Evolutionary conservation across 108 stramenopile species (phyloP), one percentile per base, ranked within the genome.

Genomic region (Licmophora abbreviata): DNA sequence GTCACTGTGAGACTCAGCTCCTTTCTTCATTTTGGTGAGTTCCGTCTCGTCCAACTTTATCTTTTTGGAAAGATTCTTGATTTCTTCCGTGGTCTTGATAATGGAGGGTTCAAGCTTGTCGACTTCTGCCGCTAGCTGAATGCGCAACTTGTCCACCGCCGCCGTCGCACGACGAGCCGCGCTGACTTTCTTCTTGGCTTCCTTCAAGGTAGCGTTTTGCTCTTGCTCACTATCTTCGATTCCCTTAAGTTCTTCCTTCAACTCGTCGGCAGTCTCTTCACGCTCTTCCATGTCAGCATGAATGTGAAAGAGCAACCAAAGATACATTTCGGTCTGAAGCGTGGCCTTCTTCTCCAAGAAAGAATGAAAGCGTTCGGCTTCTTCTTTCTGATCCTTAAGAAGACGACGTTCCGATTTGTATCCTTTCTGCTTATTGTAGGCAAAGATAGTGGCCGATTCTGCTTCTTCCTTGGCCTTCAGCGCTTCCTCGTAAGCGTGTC

Each of bases 311-410:
- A 99, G 78, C 57, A 83, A 81, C 88, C 94, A 96, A 15, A 99
- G 67, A 48, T 89, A 95, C 63, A 65, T 77, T 51, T 97, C 88
- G 18, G 85, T 83, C 54, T 81, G 64, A 18, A 95, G 58, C 23
- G 53, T 66, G 38, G 66, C 61, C 35, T 85, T 70, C 57, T 94
- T 71, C 35, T 72, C 59, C 11, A 76, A 62, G 29, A 91, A 70
- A 20, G 52, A 41, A 22, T 86, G 69, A 60, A 91, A 99, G 11
- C 71, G 59, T 45, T 95, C 94, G 12, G 95, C 95, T 67, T 93
- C 90, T 36, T 79, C 71, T 63, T 93, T 93, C 64, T 99, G 97
- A 56, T 91, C 93, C 81, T 95, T 94, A 57, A 96, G 77, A 49
- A 84, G 64, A 35, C 84, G 78, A 22, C 84, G 73, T 59, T 98